Conservation (phyloP, 1,139 yeast genomes). For the Suhomyces kunorum region DNA sequence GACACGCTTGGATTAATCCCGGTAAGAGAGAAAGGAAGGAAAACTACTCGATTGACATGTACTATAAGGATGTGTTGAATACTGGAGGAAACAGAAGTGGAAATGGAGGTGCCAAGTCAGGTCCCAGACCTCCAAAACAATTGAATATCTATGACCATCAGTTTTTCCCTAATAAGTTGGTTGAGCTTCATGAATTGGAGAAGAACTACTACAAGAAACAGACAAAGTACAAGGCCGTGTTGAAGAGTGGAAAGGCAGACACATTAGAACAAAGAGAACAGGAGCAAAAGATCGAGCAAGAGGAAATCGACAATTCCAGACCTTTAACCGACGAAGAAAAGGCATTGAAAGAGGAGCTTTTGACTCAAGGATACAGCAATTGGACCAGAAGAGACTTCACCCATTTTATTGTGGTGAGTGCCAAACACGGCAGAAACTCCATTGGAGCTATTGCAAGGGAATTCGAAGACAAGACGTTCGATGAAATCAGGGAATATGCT, state of each 20-base stretch:
- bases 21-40: constrained; percentile 78
- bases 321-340: constrained; percentile 72
- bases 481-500: constrained; percentile 68
- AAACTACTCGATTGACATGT: constrained; percentile 75
- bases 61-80: constrained; percentile 73
- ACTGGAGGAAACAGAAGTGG: constrained; percentile 48
- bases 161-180: constrained; percentile 61
- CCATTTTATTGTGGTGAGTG: constrained; percentile 59
- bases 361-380: constrained; percentile 58
- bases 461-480: constrained; percentile 64
- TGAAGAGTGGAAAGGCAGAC: constrained; percentile 43
- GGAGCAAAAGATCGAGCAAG: constrained; percentile 59
- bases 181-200: constrained; percentile 66
- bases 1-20: constrained; percentile 69
- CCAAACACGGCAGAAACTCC: constrained; percentile 70
- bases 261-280: constrained; percentile 48
- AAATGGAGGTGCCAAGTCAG: constrained; percentile 29
- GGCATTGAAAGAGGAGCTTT: constrained; percentile 52
- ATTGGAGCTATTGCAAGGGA: constrained; percentile 61
- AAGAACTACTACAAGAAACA: constrained; percentile 58
- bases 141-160: constrained; percentile 73
- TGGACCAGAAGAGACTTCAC: constrained; percentile 77
- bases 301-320: constrained; percentile 62
- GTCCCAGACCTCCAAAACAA: constrained; percentile 69
- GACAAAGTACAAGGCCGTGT: constrained; percentile 51